Percentiles rank a stretch among this genome's conserved stretches.
Conservation (phyloP, 495 filamentous ascomycete genomes). For the Xylaria bambusicola region DNA sequence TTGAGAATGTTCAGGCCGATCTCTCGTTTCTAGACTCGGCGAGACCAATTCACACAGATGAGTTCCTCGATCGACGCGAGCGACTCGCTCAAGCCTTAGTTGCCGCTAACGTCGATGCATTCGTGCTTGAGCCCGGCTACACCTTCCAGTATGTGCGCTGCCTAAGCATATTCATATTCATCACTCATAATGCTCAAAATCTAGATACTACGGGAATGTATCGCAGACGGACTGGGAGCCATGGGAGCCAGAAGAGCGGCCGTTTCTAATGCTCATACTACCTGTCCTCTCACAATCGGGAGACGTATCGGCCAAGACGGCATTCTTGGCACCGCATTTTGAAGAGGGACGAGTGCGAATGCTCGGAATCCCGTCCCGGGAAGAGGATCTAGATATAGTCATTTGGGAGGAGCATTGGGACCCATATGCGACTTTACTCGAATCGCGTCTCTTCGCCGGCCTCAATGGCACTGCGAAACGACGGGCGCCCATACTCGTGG, state of each 20-base stretch:
- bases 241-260: constrained; percentile 61
- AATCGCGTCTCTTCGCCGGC: constrained; percentile 32
- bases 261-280: constrained; percentile 56
- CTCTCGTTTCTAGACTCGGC: constrained; percentile 50
- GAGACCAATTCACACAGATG: constrained; percentile 38
- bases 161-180: neutral
- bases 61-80: constrained; percentile 49
- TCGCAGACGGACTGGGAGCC: constrained; percentile 59
- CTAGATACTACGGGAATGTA: constrained; percentile 55
- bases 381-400: constrained; percentile 45
- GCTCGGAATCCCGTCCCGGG: constrained; percentile 51
- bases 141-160: constrained; percentile 45
- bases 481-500: constrained; percentile 47
- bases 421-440: constrained; percentile 49
- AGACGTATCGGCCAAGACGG: constrained; percentile 47
- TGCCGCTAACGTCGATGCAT: constrained; percentile 47
- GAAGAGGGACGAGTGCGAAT: constrained; percentile 55
- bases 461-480: neutral
- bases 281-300: constrained; percentile 37
- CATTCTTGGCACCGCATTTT: constrained; percentile 55
- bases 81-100: constrained; percentile 50
- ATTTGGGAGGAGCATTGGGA: constrained; percentile 61
- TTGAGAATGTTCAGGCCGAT: constrained; percentile 42
- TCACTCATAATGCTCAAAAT: neutral
- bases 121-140: constrained; percentile 58